Evolutionary conservation across 169 alveolate genomes (phyloP).

Genomic region (Theileria orientalis): DNA sequence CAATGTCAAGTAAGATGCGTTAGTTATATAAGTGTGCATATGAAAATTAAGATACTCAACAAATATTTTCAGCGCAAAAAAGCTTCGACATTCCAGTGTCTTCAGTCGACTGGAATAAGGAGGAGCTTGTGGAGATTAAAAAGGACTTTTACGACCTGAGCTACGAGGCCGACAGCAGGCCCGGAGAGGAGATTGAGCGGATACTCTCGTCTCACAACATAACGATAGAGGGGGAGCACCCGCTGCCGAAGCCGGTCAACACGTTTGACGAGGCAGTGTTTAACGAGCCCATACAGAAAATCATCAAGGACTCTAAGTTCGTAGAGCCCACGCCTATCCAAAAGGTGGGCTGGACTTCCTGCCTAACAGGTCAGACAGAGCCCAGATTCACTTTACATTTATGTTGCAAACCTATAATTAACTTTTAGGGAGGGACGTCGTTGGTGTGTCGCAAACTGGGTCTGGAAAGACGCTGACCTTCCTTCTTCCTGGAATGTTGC

Average conservation of each 20-base stretch:
- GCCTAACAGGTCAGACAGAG: slow-evolving; percentile 54
- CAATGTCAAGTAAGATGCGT: no score
- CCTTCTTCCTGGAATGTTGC: slow-evolving; percentile 88
- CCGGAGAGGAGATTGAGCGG: slow-evolving; percentile 72
- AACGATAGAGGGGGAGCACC: slow-evolving; percentile 66
- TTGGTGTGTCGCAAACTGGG: slow-evolving; percentile 95
- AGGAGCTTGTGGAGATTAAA: slow-evolving; percentile 67
- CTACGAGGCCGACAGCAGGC: slow-evolving; percentile 57
- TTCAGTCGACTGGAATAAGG: slow-evolving; percentile 67
- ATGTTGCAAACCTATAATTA: no score
- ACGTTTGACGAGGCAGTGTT: slow-evolving; percentile 73
- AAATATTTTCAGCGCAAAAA: no score
- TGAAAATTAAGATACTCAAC: neutral
- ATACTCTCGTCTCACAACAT: slow-evolving; percentile 60
- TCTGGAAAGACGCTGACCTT: slow-evolving; percentile 94
- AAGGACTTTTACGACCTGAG: slow-evolving; percentile 65
- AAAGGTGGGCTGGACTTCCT: slow-evolving; percentile 78
- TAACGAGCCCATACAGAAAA: slow-evolving; percentile 66
- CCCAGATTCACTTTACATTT: neutral
- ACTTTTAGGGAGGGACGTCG: slow-evolving; percentile 89
- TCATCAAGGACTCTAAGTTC: slow-evolving; percentile 66
- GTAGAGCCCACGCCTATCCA: slow-evolving; percentile 86
- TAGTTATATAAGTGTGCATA: neutral
- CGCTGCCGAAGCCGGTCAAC: slow-evolving; percentile 68
- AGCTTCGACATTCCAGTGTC: slow-evolving; percentile 25